These are phyloP conservation scores for Kuraishia capsulata DNA, from an alignment of 805 yeast species.

Conservation along the genomic window DNA sequence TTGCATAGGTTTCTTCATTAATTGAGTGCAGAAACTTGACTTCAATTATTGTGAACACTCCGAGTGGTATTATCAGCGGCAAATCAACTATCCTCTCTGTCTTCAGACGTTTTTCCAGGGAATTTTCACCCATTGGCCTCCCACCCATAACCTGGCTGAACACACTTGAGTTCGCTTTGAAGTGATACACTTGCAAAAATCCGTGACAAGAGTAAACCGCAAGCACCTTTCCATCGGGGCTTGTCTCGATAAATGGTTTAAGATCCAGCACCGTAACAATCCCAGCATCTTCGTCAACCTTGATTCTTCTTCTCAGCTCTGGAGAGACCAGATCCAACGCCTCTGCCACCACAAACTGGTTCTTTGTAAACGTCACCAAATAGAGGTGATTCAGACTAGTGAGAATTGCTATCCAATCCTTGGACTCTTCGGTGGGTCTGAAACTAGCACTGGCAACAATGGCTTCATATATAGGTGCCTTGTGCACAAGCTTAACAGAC, in stretches of 20 bases:
- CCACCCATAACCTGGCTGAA: background rate
- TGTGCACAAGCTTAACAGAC: background rate
- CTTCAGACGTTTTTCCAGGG: background rate
- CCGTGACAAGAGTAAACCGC: background rate
- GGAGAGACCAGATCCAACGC: background rate
- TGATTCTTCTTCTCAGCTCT: background rate
- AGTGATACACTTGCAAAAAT: background rate
- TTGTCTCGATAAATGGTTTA: background rate
- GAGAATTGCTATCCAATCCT: background rate
- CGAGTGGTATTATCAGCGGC: background rate
- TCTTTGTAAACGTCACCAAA: background rate
- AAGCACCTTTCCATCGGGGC: background rate
- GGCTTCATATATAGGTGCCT: background rate
- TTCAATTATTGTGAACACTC: background rate
- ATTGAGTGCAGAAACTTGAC: background rate
- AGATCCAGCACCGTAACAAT: background rate
- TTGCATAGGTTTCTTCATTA: background rate
- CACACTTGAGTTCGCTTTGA: background rate
- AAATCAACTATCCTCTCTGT: background rate
- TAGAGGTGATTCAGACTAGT: constrained; percentile 1
- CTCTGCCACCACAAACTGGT: background rate
- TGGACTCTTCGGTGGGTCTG: background rate
- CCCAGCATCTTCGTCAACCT: background rate
- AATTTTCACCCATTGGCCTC: background rate
- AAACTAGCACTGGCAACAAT: background rate